A percentile compares a stretch with the other conserved stretches of the same genome.
Evolutionary conservation across 192 early-diverging fungal genomes (phyloP).

Genomic region (Rhizophagus clarus): DNA sequence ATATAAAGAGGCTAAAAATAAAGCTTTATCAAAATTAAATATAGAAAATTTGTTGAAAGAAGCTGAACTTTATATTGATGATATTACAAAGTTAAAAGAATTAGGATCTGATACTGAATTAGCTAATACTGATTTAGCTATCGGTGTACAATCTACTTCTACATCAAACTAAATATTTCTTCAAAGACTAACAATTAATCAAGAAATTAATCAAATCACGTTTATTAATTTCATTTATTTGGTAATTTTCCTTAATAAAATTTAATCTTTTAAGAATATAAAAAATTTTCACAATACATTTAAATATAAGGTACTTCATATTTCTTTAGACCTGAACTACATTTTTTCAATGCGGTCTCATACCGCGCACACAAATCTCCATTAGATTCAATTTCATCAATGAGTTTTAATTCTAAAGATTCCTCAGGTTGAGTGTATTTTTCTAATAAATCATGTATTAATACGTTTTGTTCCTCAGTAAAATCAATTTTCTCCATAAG

Average conservation of each 20-base stretch:
- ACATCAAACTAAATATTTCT: too few relatives aligned
- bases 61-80: constrained; percentile 18
- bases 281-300: too few relatives aligned
- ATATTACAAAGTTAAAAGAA: constrained; percentile 19
- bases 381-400: not conserved
- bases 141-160: not conserved
- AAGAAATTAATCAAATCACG: too few relatives aligned
- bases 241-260: too few relatives aligned
- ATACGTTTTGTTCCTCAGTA: not conserved
- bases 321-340: not conserved
- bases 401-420: not conserved
- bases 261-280: too few relatives aligned
- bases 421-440: not conserved
- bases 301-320: not conserved
- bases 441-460: not conserved
- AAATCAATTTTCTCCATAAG: not conserved
- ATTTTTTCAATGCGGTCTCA: not conserved
- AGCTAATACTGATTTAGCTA: not conserved
- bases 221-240: too few relatives aligned
- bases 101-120: not conserved
- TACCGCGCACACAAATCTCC: not conserved
- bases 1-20: constrained; percentile 12
- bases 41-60: constrained; percentile 11
- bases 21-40: constrained; percentile 7
- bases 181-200: too few relatives aligned